phyloP scores from a whole-genome alignment of 1,139 yeast species.

The Yamadazyma spencermartinsiae region DNA sequence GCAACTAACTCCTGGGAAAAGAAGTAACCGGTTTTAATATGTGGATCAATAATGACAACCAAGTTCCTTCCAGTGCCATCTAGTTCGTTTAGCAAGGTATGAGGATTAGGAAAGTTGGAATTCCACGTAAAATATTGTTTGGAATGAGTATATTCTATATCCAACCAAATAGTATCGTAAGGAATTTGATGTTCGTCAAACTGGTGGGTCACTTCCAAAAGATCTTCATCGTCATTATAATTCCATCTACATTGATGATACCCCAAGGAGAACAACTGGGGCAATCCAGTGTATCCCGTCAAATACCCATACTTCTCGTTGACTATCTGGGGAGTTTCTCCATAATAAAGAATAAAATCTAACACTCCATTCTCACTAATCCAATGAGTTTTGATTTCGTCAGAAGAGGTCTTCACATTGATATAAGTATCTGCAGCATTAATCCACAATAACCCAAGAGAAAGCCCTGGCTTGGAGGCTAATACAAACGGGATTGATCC shows the following conservation, averaged over 20 bases:
- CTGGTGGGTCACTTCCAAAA: constrained; percentile 61
- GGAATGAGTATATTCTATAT: constrained; percentile 83
- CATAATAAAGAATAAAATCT: constrained; percentile 73
- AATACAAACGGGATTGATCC: constrained; percentile 90
- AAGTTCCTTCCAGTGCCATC: constrained; percentile 76
- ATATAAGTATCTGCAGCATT: constrained; percentile 92
- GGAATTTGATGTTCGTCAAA: constrained; percentile 81
- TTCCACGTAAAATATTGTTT: constrained; percentile 95
- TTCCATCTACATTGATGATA: constrained; percentile 99
- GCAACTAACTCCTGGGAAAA: constrained; percentile 56
- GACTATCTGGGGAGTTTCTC: constrained; percentile 59
- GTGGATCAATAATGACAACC: constrained; percentile 90
- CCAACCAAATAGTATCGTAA: constrained; percentile 93
- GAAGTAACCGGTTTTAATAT: constrained; percentile 68
- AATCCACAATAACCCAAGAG: constrained; percentile 87
- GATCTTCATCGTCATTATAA: constrained; percentile 85
- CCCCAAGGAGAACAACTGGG: constrained; percentile 78
- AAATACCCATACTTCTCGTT: constrained; percentile 63
- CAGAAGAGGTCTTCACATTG: constrained; percentile 54
- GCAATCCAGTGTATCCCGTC: constrained; percentile 79
- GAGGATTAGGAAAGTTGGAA: constrained; percentile 74
- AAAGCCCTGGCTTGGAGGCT: constrained; percentile 57
- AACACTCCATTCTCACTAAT: constrained; percentile 86
- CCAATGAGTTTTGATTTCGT: constrained; percentile 69
- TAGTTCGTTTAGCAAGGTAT: constrained; percentile 59